Evolutionary conservation across 352 stramenopile species (phyloP).

Genomic region (Globisporangium spinosum): DNA sequence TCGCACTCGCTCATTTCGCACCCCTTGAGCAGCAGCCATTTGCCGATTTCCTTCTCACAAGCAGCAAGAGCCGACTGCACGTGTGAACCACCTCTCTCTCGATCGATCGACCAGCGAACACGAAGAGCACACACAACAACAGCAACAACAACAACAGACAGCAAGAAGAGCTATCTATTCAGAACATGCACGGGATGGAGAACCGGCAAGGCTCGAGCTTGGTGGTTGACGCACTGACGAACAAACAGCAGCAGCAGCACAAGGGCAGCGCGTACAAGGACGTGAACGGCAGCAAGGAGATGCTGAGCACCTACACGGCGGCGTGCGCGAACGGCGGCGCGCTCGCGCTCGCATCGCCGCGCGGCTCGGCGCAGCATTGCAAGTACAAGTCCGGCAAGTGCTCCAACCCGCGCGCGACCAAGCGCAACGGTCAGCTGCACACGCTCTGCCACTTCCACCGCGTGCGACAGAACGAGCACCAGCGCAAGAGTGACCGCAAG

Average conservation of each 20-base stretch:
- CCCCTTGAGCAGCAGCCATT: constrained; percentile 5
- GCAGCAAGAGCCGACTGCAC: background rate
- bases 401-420: constrained; percentile 73
- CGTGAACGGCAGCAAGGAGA: constrained; percentile 6
- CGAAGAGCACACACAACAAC: background rate
- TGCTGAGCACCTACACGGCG: background rate
- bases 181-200: constrained; percentile 14
- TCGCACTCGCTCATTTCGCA: background rate
- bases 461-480: constrained; percentile 79
- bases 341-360: constrained; percentile 32
- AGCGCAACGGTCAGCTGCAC: constrained; percentile 82
- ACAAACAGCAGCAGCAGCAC: constrained; percentile 12
- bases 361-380: constrained; percentile 55
- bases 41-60: background rate
- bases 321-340: background rate
- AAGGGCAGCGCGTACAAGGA: background rate
- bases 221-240: background rate
- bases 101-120: background rate
- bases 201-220: constrained; percentile 13
- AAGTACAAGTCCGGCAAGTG: constrained; percentile 89
- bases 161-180: background rate
- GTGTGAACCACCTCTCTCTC: background rate
- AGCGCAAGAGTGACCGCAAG: constrained; percentile 87
- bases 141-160: background rate
- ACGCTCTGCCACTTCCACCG: constrained; percentile 85